phyloP scores from a whole-genome alignment of 305 asterid genomes.

The Ajuga reptans region DNA sequence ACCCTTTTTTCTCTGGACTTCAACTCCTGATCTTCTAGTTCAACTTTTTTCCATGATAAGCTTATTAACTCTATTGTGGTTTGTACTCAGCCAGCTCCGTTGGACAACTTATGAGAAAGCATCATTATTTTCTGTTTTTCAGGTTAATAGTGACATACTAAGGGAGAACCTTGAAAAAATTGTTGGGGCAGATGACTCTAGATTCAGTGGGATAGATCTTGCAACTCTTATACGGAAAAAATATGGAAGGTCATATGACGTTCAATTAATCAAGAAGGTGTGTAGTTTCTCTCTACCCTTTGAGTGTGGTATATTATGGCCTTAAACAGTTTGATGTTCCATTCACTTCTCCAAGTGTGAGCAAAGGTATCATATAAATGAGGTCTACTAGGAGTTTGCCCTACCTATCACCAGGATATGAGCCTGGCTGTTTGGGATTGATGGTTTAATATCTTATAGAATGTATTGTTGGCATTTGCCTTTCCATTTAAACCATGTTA shows the following conservation, averaged over 20 bases:
- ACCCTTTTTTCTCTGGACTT: neutral
- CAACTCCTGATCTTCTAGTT: neutral
- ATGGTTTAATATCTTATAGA: neutral
- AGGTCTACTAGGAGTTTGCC: neutral
- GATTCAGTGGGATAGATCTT: slow-evolving; percentile 81
- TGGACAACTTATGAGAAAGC: slow-evolving; percentile 12
- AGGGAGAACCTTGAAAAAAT: slow-evolving; percentile 71
- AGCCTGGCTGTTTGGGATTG: neutral
- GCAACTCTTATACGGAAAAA: slow-evolving; percentile 87
- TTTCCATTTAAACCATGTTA: neutral
- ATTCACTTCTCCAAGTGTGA: neutral
- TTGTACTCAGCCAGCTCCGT: neutral
- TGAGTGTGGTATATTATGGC: neutral
- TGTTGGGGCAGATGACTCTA: slow-evolving; percentile 73
- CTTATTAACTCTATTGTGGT: neutral
- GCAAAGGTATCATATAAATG: neutral
- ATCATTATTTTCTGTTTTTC: slow-evolving; percentile 27
- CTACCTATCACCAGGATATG: neutral
- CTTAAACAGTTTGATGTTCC: neutral
- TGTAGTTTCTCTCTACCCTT: slow-evolving; percentile 4
- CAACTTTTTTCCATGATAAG: neutral
- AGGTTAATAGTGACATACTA: slow-evolving; percentile 51
- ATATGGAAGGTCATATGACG: slow-evolving; percentile 90
- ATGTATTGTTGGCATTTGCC: neutral
- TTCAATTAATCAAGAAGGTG: slow-evolving; percentile 89